Base-by-base conservation (phyloP, 2,329 filamentous ascomycete species). In the Hymenoscyphus scutula region DNA sequence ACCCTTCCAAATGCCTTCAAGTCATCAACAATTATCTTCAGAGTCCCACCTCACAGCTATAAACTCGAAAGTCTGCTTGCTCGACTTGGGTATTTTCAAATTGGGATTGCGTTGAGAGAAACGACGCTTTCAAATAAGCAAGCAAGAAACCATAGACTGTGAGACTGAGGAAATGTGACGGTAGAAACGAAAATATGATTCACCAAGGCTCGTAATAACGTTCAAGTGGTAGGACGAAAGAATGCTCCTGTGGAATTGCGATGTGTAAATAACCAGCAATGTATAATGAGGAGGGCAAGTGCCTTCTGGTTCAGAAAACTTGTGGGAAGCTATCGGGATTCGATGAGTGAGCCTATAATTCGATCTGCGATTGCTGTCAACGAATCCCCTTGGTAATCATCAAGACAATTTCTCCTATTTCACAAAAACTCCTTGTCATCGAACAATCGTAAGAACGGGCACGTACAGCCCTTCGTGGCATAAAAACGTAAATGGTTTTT, bases 401-500 rank as follows among this genome's bases (percentile, higher is more conserved):
- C 19, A 27, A 4, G 11, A 23, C 45, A 10, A 25, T 13, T 51
- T 51, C 45, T 51, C 19, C 2, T 51, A 32, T n/a, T 54, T 54
- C 53, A 54, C 53, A 32, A 30, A 54, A 32, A 32, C 13, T 5
- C 27, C 53, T 32, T 27, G n/a, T 30, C 19, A 29, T 54, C 53
- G 27, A 29, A 54, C 27, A 54, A 54, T 54, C 53, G 27, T 54
- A 54, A 29, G 11, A 51, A 51, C 45, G 25, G 45, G 19, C 56
- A 57, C 13, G 37, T 38, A 23, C 25, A 56, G 30, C 23, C 32
- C 32, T 25, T 23, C 25, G 19, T 51, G 19, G 23, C 45, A 51
- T 45, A 34, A 10, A 65, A 34, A 59, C 32, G 64, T 56, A 62
- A 60, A 30, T 67, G 34, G 54, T 65, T 71, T 70, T 72, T 66